Evolutionary conservation across 1,284 basidiomycete genomes (phyloP).

Genomic region (Naganishia cerealis): DNA sequence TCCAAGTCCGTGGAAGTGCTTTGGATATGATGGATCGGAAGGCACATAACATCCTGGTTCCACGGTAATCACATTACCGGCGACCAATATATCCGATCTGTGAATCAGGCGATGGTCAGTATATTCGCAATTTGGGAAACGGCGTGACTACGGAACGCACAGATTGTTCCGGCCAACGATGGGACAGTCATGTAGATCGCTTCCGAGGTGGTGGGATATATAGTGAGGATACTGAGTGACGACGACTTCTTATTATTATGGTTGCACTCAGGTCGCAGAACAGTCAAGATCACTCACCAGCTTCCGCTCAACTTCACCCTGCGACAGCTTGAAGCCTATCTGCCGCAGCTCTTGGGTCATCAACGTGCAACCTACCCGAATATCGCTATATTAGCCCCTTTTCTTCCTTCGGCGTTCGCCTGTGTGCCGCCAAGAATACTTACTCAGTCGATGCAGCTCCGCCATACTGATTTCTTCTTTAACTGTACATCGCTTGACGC

Average conservation of each 20-base stretch:
- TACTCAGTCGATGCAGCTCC: conserved; percentile 72
- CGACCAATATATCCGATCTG: conserved; percentile 58
- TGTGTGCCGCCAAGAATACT: conserved; percentile 30
- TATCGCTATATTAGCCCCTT: not conserved
- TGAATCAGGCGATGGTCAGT: not conserved
- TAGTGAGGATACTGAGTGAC: conserved; percentile 70
- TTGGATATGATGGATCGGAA: conserved; percentile 70
- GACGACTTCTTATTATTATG: not conserved
- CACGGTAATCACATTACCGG: conserved; percentile 81
- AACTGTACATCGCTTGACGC: conserved; percentile 57
- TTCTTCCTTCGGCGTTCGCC: not conserved
- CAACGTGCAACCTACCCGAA: conserved; percentile 61
- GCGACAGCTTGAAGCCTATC: conserved; percentile 71
- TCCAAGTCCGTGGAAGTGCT: conserved; percentile 80
- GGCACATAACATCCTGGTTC: conserved; percentile 70
- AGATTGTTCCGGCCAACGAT: conserved; percentile 49
- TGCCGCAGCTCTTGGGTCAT: conserved; percentile 73
- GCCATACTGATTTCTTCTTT: conserved; percentile 63
- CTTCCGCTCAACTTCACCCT: conserved; percentile 71
- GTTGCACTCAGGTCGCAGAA: conserved; percentile 29
- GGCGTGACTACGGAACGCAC: conserved; percentile 40
- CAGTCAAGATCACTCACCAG: conserved; percentile 61
- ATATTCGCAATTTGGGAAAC: not conserved
- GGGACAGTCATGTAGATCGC: conserved; percentile 58
- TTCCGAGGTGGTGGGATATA: conserved; percentile 59